phyloP scores from a whole-genome alignment of 2,329 filamentous ascomycete genomes.

The Malbranchea cinnamomea region DNA sequence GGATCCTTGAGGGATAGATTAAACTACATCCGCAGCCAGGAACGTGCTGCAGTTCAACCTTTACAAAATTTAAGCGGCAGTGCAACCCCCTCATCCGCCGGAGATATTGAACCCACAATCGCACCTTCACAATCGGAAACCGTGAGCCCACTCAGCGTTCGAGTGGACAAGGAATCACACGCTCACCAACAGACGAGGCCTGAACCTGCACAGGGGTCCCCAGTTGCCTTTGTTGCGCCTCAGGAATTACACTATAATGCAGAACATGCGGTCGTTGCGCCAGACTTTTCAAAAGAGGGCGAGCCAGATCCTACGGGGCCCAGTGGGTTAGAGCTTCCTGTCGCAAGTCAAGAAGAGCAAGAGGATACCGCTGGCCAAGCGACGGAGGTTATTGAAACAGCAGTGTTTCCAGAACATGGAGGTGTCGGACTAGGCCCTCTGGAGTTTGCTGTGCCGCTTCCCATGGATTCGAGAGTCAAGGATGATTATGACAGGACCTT shows the following conservation, averaged over 20 bases:
- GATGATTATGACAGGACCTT: slow-evolving; percentile 26
- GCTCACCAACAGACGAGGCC: slow-evolving; percentile 11
- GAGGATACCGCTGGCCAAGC: slow-evolving; percentile 1
- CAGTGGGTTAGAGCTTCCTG: slow-evolving; percentile 3
- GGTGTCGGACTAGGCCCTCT: slow-evolving; percentile 23
- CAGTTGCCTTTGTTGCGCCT: slow-evolving; percentile 16
- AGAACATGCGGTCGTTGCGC: slow-evolving; percentile 4
- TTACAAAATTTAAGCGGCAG: slow-evolving; percentile 15
- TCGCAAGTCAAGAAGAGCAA: slow-evolving; percentile 2
- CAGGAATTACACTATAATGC: slow-evolving; percentile 14
- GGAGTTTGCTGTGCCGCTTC: slow-evolving; percentile 27
- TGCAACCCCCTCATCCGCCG: slow-evolving; percentile 27
- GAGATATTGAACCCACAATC: slow-evolving; percentile 23
- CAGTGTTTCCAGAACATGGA: slow-evolving; percentile 12
- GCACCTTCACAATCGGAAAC: slow-evolving; percentile 17
- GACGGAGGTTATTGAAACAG: slow-evolving; percentile 1
- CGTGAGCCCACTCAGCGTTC: slow-evolving; percentile 22
- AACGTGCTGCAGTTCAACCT: slow-evolving; percentile 13
- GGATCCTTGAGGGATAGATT: slow-evolving; percentile 19
- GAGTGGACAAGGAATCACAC: slow-evolving; percentile 17
- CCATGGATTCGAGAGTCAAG: slow-evolving; percentile 30
- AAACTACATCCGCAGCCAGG: slow-evolving; percentile 16
- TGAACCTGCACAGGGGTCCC: slow-evolving; percentile 12
- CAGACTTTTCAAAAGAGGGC: slow-evolving; percentile 5
- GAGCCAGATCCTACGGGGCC: slow-evolving; percentile 3